These are phyloP conservation scores for Melastoma malabathricum DNA, from an alignment of 345 rosid genomes.

Conservation along the genomic window DNA sequence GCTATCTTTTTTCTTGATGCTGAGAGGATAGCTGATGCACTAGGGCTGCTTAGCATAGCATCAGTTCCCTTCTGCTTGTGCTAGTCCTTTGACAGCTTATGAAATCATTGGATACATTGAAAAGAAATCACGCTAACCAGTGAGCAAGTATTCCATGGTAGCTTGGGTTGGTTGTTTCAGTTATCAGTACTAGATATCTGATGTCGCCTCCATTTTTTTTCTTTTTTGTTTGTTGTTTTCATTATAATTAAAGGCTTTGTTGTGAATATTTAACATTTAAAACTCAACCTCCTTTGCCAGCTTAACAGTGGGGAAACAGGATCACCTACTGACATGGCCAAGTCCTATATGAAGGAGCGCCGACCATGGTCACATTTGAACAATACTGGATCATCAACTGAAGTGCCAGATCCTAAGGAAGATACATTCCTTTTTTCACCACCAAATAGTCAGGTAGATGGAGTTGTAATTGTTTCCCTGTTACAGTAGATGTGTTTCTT, in stretches of 20 bases:
- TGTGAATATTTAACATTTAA: neutral
- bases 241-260: neutral
- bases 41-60: too few species aligned
- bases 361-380: conserved; percentile 47
- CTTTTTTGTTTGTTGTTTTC: too few species aligned
- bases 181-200: too few species aligned
- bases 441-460: conserved; percentile 39
- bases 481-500: neutral
- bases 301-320: conserved; percentile 39
- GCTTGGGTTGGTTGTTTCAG: too few species aligned
- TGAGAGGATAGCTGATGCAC: too few species aligned
- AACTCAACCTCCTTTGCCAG: conserved; percentile 21
- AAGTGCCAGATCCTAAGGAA: conserved; percentile 38
- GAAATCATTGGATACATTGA: too few species aligned
- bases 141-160: too few species aligned
- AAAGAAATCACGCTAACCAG: too few species aligned
- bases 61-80: too few species aligned
- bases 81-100: too few species aligned
- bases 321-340: conserved; percentile 77
- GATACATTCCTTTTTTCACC: conserved; percentile 36
- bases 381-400: conserved; percentile 22
- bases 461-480: neutral
- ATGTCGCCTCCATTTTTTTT: too few species aligned
- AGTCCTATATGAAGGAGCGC: conserved; percentile 60
- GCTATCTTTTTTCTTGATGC: too few species aligned